phyloP scores from a whole-genome alignment of 202 grass and related monocot genomes.

The Hordeum pubiflorum region DNA sequence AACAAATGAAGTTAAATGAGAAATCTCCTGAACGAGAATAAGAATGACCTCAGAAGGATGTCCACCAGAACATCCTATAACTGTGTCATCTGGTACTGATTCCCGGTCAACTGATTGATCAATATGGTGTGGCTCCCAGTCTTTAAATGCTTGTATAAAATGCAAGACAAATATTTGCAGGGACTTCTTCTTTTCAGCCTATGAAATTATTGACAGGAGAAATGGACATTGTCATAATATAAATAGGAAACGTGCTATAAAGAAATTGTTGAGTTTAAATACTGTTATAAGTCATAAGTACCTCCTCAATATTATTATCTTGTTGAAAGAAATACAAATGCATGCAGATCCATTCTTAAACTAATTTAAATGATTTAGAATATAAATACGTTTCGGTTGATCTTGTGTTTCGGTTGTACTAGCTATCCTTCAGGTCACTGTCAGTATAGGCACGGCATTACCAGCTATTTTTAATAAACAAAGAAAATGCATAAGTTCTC shows the following conservation, averaged over 20 bases:
- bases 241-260: neutral
- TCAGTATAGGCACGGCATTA: neutral
- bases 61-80: slow-evolving; percentile 74
- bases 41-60: slow-evolving; percentile 96
- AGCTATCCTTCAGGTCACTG: neutral
- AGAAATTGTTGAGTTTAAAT: slow-evolving; percentile 2
- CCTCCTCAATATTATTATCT: neutral
- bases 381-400: neutral
- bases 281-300: slow-evolving; percentile 5
- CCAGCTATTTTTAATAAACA: neutral
- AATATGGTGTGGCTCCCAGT: slow-evolving; percentile 63
- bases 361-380: slow-evolving; percentile 7
- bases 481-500: neutral
- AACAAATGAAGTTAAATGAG: slow-evolving; percentile 66
- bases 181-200: slow-evolving; percentile 88
- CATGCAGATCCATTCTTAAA: slow-evolving; percentile 7
- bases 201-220: slow-evolving; percentile 31
- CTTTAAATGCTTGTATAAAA: slow-evolving; percentile 80
- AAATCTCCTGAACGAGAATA: slow-evolving; percentile 85
- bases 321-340: slow-evolving; percentile 17
- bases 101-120: slow-evolving; percentile 42
- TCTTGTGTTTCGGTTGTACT: neutral
- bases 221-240: slow-evolving; percentile 24
- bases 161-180: slow-evolving; percentile 84
- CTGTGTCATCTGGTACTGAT: slow-evolving; percentile 47